These are phyloP conservation scores for Populus tomentosa DNA, from an alignment of 441 rosid genomes.

Conservation along the genomic window DNA sequence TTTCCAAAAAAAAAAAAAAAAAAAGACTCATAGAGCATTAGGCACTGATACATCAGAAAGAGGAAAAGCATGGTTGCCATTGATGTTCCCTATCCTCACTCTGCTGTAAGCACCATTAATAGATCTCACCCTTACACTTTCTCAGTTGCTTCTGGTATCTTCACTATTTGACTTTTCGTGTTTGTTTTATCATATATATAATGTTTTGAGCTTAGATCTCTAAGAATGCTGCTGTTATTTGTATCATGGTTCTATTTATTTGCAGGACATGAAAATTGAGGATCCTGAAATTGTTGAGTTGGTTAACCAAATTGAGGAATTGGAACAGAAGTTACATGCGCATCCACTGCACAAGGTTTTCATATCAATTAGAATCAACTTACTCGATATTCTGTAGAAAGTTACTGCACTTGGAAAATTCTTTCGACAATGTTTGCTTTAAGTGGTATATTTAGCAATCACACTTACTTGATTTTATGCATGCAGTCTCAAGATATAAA, in stretches of 20 bases:
- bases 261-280: constrained; percentile 94
- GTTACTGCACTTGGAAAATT: neutral
- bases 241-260: constrained; percentile 8
- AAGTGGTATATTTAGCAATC: neutral
- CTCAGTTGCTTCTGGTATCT: neutral
- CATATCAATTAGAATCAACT: constrained; percentile 1
- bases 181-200: neutral
- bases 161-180: neutral
- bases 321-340: constrained; percentile 72
- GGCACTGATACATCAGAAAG: neutral
- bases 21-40: neutral
- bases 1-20: neutral
- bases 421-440: neutral
- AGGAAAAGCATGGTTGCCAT: neutral
- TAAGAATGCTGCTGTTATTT: neutral
- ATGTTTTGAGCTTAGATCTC: neutral
- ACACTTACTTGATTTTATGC: constrained; percentile 12
- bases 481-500: constrained; percentile 78
- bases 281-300: constrained; percentile 84
- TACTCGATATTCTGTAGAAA: neutral
- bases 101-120: neutral
- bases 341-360: constrained; percentile 93
- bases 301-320: constrained; percentile 75
- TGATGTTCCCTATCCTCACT: neutral
- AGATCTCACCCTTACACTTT: neutral